Evolutionary conservation across 768 basidiomycete species (phyloP).

Genomic region (Serpula lacrymans): DNA sequence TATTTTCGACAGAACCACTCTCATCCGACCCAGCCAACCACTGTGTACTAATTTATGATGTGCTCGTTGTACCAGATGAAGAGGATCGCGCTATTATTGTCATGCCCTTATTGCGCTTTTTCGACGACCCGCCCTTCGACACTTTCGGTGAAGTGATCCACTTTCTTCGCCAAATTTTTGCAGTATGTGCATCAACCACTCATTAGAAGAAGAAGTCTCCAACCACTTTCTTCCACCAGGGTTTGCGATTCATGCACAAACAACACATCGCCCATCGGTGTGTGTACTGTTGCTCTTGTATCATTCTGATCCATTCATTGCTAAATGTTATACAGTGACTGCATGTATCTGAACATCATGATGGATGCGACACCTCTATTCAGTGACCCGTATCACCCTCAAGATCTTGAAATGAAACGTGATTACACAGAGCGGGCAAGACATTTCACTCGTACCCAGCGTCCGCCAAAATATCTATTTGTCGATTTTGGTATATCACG

Average conservation of each 20-base stretch:
- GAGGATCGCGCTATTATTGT: conserved; percentile 24
- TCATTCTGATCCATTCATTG: too few species aligned
- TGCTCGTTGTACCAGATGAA: conserved; percentile 1
- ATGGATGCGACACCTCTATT: conserved; percentile 11
- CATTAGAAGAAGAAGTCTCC: too few species aligned
- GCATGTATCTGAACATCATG: conserved; percentile 8
- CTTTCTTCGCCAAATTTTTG: conserved; percentile 30
- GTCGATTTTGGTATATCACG: too few species aligned
- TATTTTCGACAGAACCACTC: conserved; percentile 3
- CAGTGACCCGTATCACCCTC: conserved; percentile 6
- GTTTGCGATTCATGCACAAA: conserved; percentile 35
- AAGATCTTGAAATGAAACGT: neutral
- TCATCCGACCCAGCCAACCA: conserved; percentile 8
- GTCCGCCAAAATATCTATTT: conserved; percentile 17
- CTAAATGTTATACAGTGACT: conserved; percentile 6
- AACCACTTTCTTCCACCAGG: conserved; percentile 19
- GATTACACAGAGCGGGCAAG: conserved; percentile 5
- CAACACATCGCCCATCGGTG: conserved; percentile 36
- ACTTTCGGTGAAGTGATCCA: conserved; percentile 34
- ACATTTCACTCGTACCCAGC: conserved; percentile 10
- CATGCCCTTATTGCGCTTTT: conserved; percentile 28
- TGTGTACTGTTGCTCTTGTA: too few species aligned
- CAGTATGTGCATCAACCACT: conserved; percentile 16
- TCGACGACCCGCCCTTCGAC: conserved; percentile 26
- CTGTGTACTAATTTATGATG: conserved; percentile 8